A percentile compares a stretch with the other conserved stretches of the same genome.
phyloP scores from a whole-genome alignment of 352 stramenopile genomes.

The Globisporangium irregulare region DNA sequence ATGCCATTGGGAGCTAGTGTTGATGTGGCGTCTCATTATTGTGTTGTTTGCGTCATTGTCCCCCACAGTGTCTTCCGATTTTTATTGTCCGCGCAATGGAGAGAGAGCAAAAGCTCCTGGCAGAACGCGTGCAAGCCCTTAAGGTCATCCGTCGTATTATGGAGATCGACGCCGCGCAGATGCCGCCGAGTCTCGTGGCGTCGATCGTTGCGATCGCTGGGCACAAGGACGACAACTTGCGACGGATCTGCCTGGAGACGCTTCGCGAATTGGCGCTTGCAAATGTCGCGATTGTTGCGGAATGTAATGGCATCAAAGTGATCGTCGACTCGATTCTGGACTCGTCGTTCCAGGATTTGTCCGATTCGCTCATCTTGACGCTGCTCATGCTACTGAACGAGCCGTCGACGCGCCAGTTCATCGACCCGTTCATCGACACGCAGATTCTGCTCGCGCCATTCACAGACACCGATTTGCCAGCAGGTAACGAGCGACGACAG shows the following conservation, averaged over 20 bases:
- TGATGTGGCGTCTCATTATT: neutral
- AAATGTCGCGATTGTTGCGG: constrained; percentile 81
- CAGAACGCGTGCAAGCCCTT: constrained; percentile 82
- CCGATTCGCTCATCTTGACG: constrained; percentile 83
- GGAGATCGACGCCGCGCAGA: constrained; percentile 81
- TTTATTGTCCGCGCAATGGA: constrained; percentile 85
- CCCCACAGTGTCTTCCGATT: constrained; percentile 54
- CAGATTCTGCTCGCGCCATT: constrained; percentile 85
- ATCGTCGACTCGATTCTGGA: constrained; percentile 87
- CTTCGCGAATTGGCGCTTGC: constrained; percentile 75
- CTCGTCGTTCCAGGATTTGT: constrained; percentile 84
- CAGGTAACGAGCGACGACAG: constrained; percentile 79
- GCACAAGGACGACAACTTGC: constrained; percentile 89
- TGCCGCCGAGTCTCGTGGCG: constrained; percentile 78
- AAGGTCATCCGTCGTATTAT: constrained; percentile 85
- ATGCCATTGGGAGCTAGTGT: neutral
- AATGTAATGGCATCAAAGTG: constrained; percentile 80
- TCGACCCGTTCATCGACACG: constrained; percentile 86
- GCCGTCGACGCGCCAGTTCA: constrained; percentile 77
- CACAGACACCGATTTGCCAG: constrained; percentile 84
- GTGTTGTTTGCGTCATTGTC: neutral
- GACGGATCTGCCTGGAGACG: constrained; percentile 83
- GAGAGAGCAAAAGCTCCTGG: constrained; percentile 82
- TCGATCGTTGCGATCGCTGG: constrained; percentile 82
- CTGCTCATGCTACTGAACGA: constrained; percentile 85